Percentiles rank a stretch among this genome's conserved stretches.
These are phyloP conservation scores for Arbutus unedo DNA, from an alignment of 148 eudicot species.

Conservation along the genomic window DNA sequence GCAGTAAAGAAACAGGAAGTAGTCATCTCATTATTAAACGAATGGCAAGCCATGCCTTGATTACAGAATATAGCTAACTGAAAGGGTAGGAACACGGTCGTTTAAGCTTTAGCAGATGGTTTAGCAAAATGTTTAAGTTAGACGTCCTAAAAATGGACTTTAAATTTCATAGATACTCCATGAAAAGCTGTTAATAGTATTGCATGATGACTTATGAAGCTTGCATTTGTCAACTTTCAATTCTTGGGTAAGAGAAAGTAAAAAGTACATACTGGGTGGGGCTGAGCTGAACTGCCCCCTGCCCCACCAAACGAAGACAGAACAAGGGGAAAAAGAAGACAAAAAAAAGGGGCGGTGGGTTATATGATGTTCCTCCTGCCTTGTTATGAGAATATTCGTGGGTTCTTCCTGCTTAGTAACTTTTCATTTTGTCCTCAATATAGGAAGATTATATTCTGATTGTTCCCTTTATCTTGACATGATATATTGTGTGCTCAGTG, in stretches of 20 bases:
- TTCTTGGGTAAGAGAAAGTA: neutral
- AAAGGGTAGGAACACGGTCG: neutral
- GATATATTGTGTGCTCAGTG: neutral
- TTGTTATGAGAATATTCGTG: neutral
- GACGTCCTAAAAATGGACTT: no score
- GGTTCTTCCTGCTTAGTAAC: neutral
- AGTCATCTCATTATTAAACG: neutral
- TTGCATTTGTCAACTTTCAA: neutral
- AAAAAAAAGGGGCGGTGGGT: neutral
- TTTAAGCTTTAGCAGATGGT: neutral
- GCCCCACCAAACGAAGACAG: no score
- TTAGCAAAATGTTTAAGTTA: neutral
- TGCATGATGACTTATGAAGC: neutral
- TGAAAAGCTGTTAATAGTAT: no score
- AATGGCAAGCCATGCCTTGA: neutral
- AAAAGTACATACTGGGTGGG: neutral
- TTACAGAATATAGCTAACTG: neutral
- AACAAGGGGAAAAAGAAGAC: neutral
- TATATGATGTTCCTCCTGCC: neutral
- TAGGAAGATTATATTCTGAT: neutral
- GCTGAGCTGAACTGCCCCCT: no score
- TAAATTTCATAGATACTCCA: no score
- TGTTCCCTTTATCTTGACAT: neutral
- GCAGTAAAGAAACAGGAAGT: neutral
- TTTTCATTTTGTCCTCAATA: neutral